phyloP scores from a whole-genome alignment of 805 yeast genomes.

The Torulaspora quercuum region DNA sequence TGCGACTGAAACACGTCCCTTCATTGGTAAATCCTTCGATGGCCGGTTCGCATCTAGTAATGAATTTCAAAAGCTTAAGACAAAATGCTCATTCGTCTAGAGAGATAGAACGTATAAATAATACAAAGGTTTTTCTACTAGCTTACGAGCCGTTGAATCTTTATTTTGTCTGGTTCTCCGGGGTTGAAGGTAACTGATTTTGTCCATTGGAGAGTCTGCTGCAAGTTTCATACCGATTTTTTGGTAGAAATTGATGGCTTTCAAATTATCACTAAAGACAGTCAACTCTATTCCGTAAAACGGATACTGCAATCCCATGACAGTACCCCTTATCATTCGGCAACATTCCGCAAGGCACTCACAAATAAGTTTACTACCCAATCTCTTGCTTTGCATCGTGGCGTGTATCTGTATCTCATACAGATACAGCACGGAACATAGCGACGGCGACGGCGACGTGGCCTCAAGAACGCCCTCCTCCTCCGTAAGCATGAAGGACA shows the following conservation, averaged over 20 bases:
- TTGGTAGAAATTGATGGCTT: conserved; percentile 27
- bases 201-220: conserved; percentile 25
- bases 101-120: conserved; percentile 3
- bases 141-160: not conserved
- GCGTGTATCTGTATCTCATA: conserved; percentile 32
- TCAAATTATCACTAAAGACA: conserved; percentile 29
- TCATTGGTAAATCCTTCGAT: no score
- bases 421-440: conserved; percentile 27
- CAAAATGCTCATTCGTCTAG: not conserved
- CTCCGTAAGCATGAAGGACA: conserved; percentile 31
- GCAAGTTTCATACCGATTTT: conserved; percentile 23
- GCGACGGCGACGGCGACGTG: conserved; percentile 1
- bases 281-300: conserved; percentile 29
- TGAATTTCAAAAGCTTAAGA: not conserved
- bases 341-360: conserved; percentile 7
- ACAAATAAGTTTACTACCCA: conserved; percentile 23
- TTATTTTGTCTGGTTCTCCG: not conserved
- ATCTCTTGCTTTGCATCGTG: conserved; percentile 17
- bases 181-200: not conserved
- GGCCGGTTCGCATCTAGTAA: no score
- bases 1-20: no score
- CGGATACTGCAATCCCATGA: not conserved
- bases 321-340: not conserved
- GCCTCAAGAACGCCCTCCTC: conserved; percentile 20
- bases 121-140: conserved; percentile 2